Evolutionary conservation across 352 stramenopile species (phyloP).

Genomic region (Albugo candida): DNA sequence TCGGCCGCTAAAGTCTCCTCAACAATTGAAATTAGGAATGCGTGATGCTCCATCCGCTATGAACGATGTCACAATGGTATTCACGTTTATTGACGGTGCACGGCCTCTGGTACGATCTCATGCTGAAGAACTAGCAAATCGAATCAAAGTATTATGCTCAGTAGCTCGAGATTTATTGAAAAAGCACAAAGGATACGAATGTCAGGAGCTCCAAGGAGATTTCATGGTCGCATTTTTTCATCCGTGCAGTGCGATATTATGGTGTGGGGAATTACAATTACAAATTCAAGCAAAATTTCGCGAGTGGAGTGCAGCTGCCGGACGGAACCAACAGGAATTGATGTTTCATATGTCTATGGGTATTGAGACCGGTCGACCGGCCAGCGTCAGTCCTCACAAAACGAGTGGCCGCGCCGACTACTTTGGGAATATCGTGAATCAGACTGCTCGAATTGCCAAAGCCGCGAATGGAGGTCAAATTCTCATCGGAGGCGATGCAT

Average conservation of each 20-base stretch:
- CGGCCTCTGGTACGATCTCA: slow-evolving; percentile 62
- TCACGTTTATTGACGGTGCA: slow-evolving; percentile 77
- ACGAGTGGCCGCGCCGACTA: slow-evolving; percentile 76
- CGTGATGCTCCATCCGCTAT: slow-evolving; percentile 59
- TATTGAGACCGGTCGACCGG: slow-evolving; percentile 59
- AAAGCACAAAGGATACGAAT: slow-evolving; percentile 77
- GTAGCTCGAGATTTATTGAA: slow-evolving; percentile 49
- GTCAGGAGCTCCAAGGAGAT: slow-evolving; percentile 72
- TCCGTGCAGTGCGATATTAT: slow-evolving; percentile 56
- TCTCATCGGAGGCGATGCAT: slow-evolving; percentile 61
- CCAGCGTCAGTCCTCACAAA: slow-evolving; percentile 75
- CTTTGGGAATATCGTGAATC: slow-evolving; percentile 81
- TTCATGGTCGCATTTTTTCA: slow-evolving; percentile 82
- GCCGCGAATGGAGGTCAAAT: slow-evolving; percentile 57
- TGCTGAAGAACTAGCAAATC: slow-evolving; percentile 61
- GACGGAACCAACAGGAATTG: slow-evolving; percentile 40
- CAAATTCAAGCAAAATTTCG: slow-evolving; percentile 57
- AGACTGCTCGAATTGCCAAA: slow-evolving; percentile 75
- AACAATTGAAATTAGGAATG: slow-evolving; percentile 60
- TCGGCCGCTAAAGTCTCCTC: slow-evolving; percentile 40
- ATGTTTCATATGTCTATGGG: slow-evolving; percentile 80
- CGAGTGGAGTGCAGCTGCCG: slow-evolving; percentile 45
- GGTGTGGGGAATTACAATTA: slow-evolving; percentile 72
- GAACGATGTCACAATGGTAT: slow-evolving; percentile 73
- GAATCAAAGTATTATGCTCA: slow-evolving; percentile 69